These are phyloP conservation scores for Wickerhamiella kurtzmanii DNA, from an alignment of 805 yeast genomes.

Conservation along the genomic window DNA sequence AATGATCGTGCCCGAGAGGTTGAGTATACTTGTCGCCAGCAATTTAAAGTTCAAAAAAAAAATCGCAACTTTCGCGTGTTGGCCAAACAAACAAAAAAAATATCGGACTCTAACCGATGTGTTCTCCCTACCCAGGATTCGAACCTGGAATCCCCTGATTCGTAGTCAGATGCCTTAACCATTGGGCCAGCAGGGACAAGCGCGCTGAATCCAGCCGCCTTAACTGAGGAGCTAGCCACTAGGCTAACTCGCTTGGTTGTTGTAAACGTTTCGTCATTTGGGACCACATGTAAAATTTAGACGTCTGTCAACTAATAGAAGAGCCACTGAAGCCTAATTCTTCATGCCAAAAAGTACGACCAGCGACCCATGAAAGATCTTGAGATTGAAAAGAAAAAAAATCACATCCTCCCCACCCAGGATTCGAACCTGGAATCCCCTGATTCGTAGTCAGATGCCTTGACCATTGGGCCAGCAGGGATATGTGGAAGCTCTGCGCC, in stretches of 20 bases:
- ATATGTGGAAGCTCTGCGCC: too few relatives aligned
- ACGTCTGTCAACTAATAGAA: too few relatives aligned
- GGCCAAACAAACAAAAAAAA: too few relatives aligned
- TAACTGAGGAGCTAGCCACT: neutral
- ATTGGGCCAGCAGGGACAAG: slow-evolving; percentile 2
- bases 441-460: slow-evolving; percentile 3
- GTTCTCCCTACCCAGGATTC: slow-evolving; percentile 7
- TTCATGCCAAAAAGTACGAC: too few relatives aligned
- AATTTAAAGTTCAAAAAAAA: neutral
- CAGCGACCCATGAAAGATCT: neutral
- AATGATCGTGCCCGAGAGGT: neutral
- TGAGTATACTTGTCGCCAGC: too few relatives aligned
- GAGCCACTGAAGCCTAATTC: too few relatives aligned
- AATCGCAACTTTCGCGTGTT: too few relatives aligned
- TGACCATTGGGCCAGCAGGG: slow-evolving; percentile 3
- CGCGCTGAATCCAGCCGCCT: neutral
- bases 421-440: slow-evolving; percentile 3
- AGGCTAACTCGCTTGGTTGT: neutral
- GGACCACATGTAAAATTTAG: too few relatives aligned
- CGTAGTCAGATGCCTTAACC: slow-evolving; percentile 5
- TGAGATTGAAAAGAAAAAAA: neutral
- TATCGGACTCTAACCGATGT: neutral
- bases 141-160: slow-evolving; percentile 9
- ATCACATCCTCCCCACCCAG: slow-evolving; percentile 3
- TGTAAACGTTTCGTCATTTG: neutral